Conservation (phyloP, 495 filamentous ascomycete genomes). For the Penicillium cataractarum region DNA sequence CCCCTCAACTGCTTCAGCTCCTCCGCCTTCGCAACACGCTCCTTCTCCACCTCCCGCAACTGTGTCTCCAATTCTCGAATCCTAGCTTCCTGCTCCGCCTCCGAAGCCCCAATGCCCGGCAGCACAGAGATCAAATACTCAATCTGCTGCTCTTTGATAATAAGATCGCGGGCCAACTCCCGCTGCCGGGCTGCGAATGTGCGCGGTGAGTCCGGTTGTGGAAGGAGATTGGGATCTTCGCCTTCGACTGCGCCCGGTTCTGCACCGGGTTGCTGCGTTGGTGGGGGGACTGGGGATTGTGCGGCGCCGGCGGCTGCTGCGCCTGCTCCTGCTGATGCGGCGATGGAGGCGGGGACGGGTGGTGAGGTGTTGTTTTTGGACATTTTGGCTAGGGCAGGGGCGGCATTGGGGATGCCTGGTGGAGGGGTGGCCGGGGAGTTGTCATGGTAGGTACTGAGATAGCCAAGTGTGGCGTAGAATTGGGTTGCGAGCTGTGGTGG, state of each 20-base stretch:
- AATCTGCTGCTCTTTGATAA: slow-evolving; percentile 93
- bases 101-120: slow-evolving; percentile 85
- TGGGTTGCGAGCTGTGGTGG: slow-evolving; percentile 74
- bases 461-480: slow-evolving; percentile 85
- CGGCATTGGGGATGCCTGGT: slow-evolving; percentile 59
- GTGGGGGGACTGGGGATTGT: slow-evolving; percentile 35
- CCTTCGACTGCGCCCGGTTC: slow-evolving; percentile 17
- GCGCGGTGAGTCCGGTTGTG: slow-evolving; percentile 61
- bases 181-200: slow-evolving; percentile 70
- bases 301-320: slow-evolving; percentile 21
- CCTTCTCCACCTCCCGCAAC: slow-evolving; percentile 71
- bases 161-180: slow-evolving; percentile 84
- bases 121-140: slow-evolving; percentile 80
- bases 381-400: slow-evolving; percentile 45
- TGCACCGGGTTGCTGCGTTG: slow-evolving; percentile 27
- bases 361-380: slow-evolving; percentile 46
- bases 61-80: slow-evolving; percentile 78
- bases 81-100: slow-evolving; percentile 75
- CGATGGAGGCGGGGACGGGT: slow-evolving; percentile 43
- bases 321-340: slow-evolving; percentile 32
- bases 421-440: slow-evolving; percentile 65
- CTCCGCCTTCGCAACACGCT: slow-evolving; percentile 68
- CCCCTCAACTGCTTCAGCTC: slow-evolving; percentile 71
- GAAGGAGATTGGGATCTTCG: slow-evolving; percentile 38
- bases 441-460: slow-evolving; percentile 80